These are phyloP conservation scores for Trichoderma polysporum DNA, from an alignment of 2,329 filamentous ascomycete genomes.

Conservation along the genomic window DNA sequence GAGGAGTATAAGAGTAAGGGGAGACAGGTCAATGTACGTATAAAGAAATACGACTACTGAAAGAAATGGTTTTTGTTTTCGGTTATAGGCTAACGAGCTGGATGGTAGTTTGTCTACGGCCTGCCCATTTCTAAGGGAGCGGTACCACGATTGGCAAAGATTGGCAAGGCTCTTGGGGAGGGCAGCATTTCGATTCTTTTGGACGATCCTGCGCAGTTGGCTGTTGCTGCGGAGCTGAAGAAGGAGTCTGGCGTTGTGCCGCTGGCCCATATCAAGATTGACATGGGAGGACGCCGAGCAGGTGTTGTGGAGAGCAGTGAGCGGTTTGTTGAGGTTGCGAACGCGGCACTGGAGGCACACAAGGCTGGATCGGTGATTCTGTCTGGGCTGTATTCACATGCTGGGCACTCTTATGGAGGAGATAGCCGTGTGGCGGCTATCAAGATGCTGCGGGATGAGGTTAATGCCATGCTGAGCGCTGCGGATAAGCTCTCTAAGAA, in stretches of 20 bases:
- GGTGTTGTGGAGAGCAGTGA: conserved; percentile 55
- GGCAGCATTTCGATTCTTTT: conserved; percentile 63
- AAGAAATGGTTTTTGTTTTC: background rate
- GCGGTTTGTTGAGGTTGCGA: conserved; percentile 49
- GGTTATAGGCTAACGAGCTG: background rate
- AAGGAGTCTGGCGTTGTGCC: conserved; percentile 47
- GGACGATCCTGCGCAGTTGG: conserved; percentile 65
- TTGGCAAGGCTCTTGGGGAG: conserved; percentile 57
- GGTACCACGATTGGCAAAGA: conserved; percentile 56
- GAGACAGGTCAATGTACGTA: conserved; percentile 57
- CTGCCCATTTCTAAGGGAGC: conserved; percentile 65
- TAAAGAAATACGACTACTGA: background rate
- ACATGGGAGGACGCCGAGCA: conserved; percentile 70
- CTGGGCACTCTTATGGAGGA: conserved; percentile 65
- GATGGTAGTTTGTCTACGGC: conserved; percentile 64
- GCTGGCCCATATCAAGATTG: conserved; percentile 69
- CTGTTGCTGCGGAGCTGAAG: conserved; percentile 44
- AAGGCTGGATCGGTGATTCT: conserved; percentile 41
- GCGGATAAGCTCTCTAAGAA: conserved; percentile 26
- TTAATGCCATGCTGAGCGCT: conserved; percentile 30
- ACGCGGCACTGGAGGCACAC: conserved; percentile 35
- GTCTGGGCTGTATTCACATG: conserved; percentile 70
- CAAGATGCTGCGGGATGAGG: conserved; percentile 33
- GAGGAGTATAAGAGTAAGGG: conserved; percentile 55
- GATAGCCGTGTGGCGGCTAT: conserved; percentile 34